Base-by-base conservation (phyloP, 164 flowering plant genomes). In the Berberis vulgaris region DNA sequence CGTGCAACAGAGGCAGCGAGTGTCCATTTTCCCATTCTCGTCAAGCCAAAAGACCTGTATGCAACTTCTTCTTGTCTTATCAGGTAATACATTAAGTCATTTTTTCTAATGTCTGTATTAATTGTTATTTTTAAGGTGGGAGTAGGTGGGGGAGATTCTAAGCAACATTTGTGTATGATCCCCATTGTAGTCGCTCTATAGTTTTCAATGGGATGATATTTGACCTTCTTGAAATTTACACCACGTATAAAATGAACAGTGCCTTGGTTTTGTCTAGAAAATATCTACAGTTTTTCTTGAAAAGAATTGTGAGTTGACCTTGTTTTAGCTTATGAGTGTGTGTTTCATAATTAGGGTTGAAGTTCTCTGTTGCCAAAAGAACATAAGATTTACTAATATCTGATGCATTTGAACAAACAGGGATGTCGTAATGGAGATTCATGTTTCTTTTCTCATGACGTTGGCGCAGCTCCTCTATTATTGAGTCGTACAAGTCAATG, bases 371-470 rank as follows among this genome's bases (percentile, higher is more conserved):
- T 46, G 1, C 8, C 8, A 8, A 52, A 11, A 4, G 11, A 7
- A 3, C 4, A 52, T 10, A 52, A 6, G 3, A 52, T 52, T 4
- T 10, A 4, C 43, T 1, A 61, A 54, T 62, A 42, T 45, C 46
- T 77, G 45, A 63, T 47, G 56, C 60, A 43, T 67, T 38, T 73
- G 63, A 61, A 46, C 65, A 63, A 7, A 63, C 87, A 94, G 99
- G 97, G 99, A 67, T 94, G 99, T 77, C 88, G 94, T 43, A 78
- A 87, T 78, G 99, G 96, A 61, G 80, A 74, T 7, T 79, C 82
- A 0, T 94, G 99, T 73, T 72, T 57, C 73, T 94, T 78, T 70
- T 86, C 96, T 60, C 99, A 93, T 72, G 84, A 76, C 66, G 26
- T 58, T 43, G 80, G 64, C 55, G 68, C 76, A 44, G 43, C 76